Base-by-base conservation (phyloP, 257 asterid genomes). In the Primulina tabacum region DNA sequence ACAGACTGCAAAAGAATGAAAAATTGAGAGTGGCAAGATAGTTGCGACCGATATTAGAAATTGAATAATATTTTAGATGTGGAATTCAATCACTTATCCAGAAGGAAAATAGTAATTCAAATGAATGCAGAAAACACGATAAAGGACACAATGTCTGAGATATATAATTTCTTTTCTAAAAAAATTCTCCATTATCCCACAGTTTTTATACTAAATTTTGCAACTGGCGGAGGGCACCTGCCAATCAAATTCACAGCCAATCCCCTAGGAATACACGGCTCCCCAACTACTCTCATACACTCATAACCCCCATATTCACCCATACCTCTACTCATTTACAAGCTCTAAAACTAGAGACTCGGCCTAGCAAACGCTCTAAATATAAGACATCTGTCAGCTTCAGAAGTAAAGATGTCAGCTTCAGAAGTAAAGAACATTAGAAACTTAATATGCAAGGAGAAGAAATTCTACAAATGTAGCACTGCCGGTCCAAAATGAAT, bases 391-490 rank as follows among this genome's bases (percentile, higher is more conserved):
- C 57, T 5, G 21, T 50, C 8, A 50, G 20, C 20, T 50, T 50
- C 57, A 50, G 8, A 50, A 16, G 57, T 50, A 50, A 50, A 14
- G 2, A 50, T 5, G 21, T 50, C 8, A 50, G 20, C 20, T 50
- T 50, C 57, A 50, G 8, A 50, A 16, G 57, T 50, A 50, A 50
- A 14, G 2, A 50, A 50, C 16, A 40, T 8, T 40, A 10, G 50
- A 40, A 40, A 40, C 4, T 40, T 40, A 40, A 10, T 8, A 40
- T 40, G 16, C 4, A 8, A 40, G 6, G 17, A 40, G 68, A 59
- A 55, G 43, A 65, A 43, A 38, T 59, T 20, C 24, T 67, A 71
- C 37, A 40, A 26, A 65, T 40, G 30, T 61, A 57, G 50, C 60
- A 73, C 8, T 5, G 67, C 17, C 62, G 20, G 55, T 18, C 60